Base-by-base conservation (phyloP, 2,329 filamentous ascomycete species). In the Colletotrichum lindemuthianum region DNA sequence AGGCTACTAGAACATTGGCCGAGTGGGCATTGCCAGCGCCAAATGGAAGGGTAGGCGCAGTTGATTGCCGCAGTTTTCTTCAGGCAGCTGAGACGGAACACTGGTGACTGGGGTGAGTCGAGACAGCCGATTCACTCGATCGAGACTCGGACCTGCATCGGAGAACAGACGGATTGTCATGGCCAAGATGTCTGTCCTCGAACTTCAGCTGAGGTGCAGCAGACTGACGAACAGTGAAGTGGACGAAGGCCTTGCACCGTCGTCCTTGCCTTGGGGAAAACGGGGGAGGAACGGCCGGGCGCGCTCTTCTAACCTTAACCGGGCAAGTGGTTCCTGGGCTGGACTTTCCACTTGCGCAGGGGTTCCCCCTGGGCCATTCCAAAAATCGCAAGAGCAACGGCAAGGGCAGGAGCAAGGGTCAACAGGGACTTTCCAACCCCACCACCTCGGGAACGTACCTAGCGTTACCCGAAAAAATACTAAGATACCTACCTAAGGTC, bases 221-320 rank as follows among this genome's bases (percentile, higher is more conserved):
- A 39, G 40, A 39, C 32, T 40, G 51, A 32, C 10, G 16, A 32
- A 44, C 51, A 41, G 52, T 15, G 47, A 59, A 53, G 48, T 16
- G 61, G 52, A 56, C n/a, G n/a, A n/a, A n/a, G n/a, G n/a, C n/a
- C n/a, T n/a, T n/a, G n/a, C n/a, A n/a, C n/a, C n/a, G n/a, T n/a
- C n/a, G n/a, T n/a, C n/a, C n/a, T n/a, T n/a, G n/a, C n/a, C n/a
- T n/a, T 47, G 43, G 36, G 37, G 44, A 47, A 24, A 24, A 24
- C 24, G 24, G 24, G 24, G 9, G 16, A 61, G 47, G 24, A 52
- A 33, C 39, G 39, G 36, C 32, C 24, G 44, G 36, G 33, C 8
- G 33, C 8, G 15, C 12, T 10, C 10, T 24, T 11, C 61, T 65
- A 65, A 65, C 61, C 51, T 52, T 61, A 65, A 61, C 58, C 45